phyloP scores from a whole-genome alignment of 192 early-diverging fungal species.

The Obelidium mucronatum region DNA sequence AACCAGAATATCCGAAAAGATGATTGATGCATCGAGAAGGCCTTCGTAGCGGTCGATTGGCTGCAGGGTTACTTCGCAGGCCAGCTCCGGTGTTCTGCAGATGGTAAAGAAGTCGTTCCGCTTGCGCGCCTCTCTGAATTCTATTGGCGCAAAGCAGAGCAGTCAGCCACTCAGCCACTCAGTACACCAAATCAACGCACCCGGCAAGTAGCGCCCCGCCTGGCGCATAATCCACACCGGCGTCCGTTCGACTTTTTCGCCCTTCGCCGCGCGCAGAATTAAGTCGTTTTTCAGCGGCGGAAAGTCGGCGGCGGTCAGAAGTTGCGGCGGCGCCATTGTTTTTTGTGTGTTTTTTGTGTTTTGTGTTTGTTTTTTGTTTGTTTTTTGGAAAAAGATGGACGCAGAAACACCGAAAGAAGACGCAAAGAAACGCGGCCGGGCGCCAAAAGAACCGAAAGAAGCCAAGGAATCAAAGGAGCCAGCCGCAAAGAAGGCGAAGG shows the following conservation, averaged over 20 bases:
- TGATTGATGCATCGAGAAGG: constrained; percentile 95
- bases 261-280: constrained; percentile 84
- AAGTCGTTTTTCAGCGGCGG: constrained; percentile 92
- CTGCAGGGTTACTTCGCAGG: constrained; percentile 94
- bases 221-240: constrained; percentile 99
- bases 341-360: background rate
- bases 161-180: background rate
- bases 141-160: constrained; percentile 48
- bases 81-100: constrained; percentile 90
- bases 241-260: constrained; percentile 65
- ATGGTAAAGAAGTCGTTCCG: constrained; percentile 95
- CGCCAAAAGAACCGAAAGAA: background rate
- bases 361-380: background rate
- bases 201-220: constrained; percentile 95
- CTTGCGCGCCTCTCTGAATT: constrained; percentile 85
- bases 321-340: background rate
- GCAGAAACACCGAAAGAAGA: too few species aligned
- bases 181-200: constrained; percentile 49
- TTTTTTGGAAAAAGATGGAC: background rate
- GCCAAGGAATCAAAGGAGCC: background rate
- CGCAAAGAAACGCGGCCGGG: background rate
- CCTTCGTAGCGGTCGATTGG: constrained; percentile 92
- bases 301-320: constrained; percentile 60
- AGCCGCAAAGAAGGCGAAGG: background rate
- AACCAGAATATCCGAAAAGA: constrained; percentile 98